A percentile compares a stretch with the other conserved stretches of the same genome.
These are phyloP conservation scores for Fusarium napiforme DNA, from an alignment of 2,329 filamentous ascomycete genomes.

Conservation along the genomic window DNA sequence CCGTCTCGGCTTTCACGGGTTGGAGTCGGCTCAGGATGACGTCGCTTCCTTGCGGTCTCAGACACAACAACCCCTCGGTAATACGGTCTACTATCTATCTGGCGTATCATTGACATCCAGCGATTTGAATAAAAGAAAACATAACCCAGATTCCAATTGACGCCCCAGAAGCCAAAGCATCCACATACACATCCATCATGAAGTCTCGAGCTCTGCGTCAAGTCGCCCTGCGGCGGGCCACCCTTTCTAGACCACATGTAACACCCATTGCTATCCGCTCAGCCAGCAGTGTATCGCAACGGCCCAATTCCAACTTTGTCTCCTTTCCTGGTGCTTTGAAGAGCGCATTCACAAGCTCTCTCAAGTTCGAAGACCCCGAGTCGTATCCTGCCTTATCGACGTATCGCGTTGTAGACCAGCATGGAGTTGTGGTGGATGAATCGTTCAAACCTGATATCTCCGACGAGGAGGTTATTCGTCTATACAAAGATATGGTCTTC, in stretches of 20 bases:
- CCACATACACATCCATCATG: slow-evolving; percentile 41
- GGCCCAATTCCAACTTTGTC: slow-evolving; percentile 65
- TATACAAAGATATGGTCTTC: slow-evolving; percentile 74
- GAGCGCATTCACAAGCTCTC: slow-evolving; percentile 85
- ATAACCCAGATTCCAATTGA: slow-evolving; percentile 4
- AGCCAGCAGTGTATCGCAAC: slow-evolving; percentile 65
- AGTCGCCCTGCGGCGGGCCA: slow-evolving; percentile 44
- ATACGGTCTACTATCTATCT: slow-evolving; percentile 17
- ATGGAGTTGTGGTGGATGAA: slow-evolving; percentile 84
- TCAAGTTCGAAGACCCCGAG: slow-evolving; percentile 81
- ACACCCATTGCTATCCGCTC: slow-evolving; percentile 47
- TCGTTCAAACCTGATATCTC: slow-evolving; percentile 74
- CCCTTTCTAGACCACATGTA: slow-evolving; percentile 37
- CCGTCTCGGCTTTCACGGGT: slow-evolving; percentile 44
- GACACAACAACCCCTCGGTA: slow-evolving; percentile 40
- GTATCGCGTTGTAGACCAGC: slow-evolving; percentile 90
- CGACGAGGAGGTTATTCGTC: slow-evolving; percentile 68
- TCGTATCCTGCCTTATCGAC: slow-evolving; percentile 83
- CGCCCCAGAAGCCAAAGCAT: background rate
- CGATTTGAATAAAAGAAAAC: slow-evolving; percentile 18
- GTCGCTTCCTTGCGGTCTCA: slow-evolving; percentile 40
- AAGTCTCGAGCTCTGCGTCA: slow-evolving; percentile 49
- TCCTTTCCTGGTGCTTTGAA: slow-evolving; percentile 96
- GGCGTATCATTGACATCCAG: slow-evolving; percentile 11
- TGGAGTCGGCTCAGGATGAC: slow-evolving; percentile 49